Conservation (phyloP, 257 asterid species). For the Jacaranda mimosifolia region DNA sequence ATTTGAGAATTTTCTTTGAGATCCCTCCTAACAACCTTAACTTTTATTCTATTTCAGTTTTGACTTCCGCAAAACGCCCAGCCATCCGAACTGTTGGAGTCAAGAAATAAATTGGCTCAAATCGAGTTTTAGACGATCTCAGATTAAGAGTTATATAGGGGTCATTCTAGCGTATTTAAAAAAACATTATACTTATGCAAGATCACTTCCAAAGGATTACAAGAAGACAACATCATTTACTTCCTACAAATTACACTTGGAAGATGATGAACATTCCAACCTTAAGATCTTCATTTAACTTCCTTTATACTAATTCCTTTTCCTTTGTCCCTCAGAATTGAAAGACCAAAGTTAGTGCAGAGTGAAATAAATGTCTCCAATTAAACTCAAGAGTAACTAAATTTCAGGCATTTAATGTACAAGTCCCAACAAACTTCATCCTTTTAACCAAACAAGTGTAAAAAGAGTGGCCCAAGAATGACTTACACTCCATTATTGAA, state of each 20-base stretch:
- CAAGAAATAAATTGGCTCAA: too few species aligned
- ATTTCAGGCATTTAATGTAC: conserved; percentile 25
- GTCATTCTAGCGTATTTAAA: too few species aligned
- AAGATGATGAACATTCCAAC: neutral
- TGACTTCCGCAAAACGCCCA: too few species aligned
- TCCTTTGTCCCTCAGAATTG: neutral
- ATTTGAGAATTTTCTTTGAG: too few species aligned
- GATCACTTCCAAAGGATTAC: neutral
- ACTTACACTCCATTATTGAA: conserved; percentile 13
- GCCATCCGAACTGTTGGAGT: too few species aligned
- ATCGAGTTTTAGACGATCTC: too few species aligned
- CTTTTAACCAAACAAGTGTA: neutral
- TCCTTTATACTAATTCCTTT: neutral
- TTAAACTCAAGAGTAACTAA: neutral
- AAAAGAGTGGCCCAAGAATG: neutral
- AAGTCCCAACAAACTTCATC: neutral
- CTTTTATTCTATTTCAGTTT: too few species aligned
- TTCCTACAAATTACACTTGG: conserved; percentile 10
- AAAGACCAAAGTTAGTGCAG: neutral
- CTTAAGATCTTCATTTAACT: neutral
- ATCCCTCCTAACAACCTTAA: too few species aligned
- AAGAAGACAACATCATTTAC: conserved; percentile 25
- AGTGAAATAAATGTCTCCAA: conserved; percentile 2
- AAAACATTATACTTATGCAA: too few species aligned
- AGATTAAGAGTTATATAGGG: too few species aligned